phyloP scores from a whole-genome alignment of 768 basidiomycete species.

The Mycena epipterygia region DNA sequence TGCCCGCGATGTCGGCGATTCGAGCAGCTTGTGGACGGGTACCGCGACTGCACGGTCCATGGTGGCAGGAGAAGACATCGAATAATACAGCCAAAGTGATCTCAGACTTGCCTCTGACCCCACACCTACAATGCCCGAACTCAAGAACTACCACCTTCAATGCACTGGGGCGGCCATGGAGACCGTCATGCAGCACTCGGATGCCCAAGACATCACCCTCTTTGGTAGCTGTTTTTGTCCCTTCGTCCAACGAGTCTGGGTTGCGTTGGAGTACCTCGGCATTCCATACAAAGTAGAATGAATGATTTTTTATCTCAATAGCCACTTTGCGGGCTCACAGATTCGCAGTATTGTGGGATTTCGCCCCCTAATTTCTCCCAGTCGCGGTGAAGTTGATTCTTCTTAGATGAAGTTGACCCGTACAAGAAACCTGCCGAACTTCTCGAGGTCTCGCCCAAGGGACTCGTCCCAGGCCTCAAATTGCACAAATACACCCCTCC shows the following conservation, averaged over 20 bases:
- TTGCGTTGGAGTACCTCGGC: conserved; percentile 75
- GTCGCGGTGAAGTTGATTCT: neutral
- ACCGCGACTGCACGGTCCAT: conserved; percentile 62
- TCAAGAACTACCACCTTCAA: conserved; percentile 52
- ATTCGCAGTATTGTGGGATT: conserved; percentile 54
- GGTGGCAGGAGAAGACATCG: conserved; percentile 32
- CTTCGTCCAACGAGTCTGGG: conserved; percentile 88
- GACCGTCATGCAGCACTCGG: conserved; percentile 65
- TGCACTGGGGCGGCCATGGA: conserved; percentile 65
- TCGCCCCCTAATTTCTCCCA: neutral
- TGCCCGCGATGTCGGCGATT: conserved; percentile 76
- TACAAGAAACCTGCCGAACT: conserved; percentile 87
- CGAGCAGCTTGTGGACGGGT: conserved; percentile 75
- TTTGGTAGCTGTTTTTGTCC: conserved; percentile 85
- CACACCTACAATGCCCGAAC: conserved; percentile 15
- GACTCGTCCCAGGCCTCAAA: conserved; percentile 80
- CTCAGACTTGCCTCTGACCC: neutral
- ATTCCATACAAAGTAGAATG: conserved; percentile 75
- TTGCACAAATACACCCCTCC: conserved; percentile 68
- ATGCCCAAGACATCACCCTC: conserved; percentile 69
- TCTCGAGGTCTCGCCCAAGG: conserved; percentile 86
- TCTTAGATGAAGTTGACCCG: conserved; percentile 82
- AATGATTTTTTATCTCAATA: neutral
- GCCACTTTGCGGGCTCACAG: conserved; percentile 40
- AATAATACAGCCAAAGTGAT: too few species aligned